Base-by-base conservation (phyloP, 2,329 filamentous ascomycete genomes). In the Neospermospora avenae region DNA sequence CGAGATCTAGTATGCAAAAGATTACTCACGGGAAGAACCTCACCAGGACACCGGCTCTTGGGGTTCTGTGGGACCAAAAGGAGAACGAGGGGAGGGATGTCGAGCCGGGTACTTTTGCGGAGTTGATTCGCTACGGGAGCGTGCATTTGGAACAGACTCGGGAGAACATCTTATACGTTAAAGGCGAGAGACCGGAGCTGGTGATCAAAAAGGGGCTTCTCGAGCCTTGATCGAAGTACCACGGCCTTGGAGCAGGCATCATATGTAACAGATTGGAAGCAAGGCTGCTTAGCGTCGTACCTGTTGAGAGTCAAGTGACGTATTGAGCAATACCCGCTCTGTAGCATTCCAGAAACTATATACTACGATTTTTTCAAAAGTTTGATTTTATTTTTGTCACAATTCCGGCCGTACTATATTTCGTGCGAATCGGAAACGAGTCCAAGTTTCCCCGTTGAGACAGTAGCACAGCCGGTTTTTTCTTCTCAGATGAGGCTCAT, bases 1-100 rank as follows among this genome's bases (percentile, higher is more conserved):
- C 70, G 18, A 71, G 69, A 42, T 71, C 71, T 1, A 65, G 68
- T 10, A 74, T 70, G 18, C 70, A 73, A 70, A 75, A 75, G 60
- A 57, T 75, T 39, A 73, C 70, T 3, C 73, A 74, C 24, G 73
- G 73, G 0, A 68, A 68, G 4, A 54, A 66, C 4, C 67, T 67
- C 4, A 67, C 67, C 10, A 56, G 71, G 16, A 68, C 70, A 5
- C 70, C 67, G 45, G 71, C 68, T 48, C 65, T 74, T 24, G 72
- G 72, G 1, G 67, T 70, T 22, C 57, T 74, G 3, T 74, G 73
- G 74, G 73, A 73, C 44, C 66, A 68, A 10, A 35, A 68, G 49
- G 70, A 72, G 31, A 69, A 73, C 53, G 64, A 70, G 13, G 63
- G 68, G 3, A 70, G 69, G 61, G 73, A 75, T 57, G 68, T 66